These are phyloP conservation scores for Obelidium mucronatum DNA, from an alignment of 192 early-diverging fungal genomes.

Conservation along the genomic window DNA sequence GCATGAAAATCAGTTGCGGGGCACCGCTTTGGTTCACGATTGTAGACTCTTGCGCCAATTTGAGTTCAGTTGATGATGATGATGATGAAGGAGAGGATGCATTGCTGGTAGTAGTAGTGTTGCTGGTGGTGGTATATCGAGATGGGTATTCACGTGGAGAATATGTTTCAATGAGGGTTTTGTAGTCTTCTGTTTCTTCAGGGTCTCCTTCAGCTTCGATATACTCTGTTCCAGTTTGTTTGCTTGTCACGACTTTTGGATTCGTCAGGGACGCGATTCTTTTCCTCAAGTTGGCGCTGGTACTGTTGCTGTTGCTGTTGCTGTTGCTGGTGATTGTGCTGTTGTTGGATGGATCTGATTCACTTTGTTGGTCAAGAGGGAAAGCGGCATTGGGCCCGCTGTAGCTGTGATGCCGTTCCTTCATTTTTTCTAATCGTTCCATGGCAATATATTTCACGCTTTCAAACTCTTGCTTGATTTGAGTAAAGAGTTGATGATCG, in stretches of 20 bases:
- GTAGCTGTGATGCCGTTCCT: slow-evolving; percentile 36
- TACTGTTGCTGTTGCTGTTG: background rate
- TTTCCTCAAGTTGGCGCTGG: background rate
- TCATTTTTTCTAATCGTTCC: slow-evolving; percentile 52
- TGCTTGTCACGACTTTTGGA: background rate
- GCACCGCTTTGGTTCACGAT: background rate
- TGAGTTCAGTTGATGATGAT: too few relatives aligned
- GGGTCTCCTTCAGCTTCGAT: slow-evolving; percentile 18
- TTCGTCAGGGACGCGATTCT: background rate
- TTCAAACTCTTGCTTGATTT: slow-evolving; percentile 54
- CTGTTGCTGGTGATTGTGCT: slow-evolving; percentile 25
- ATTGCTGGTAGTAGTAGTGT: background rate
- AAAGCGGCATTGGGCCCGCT: too few relatives aligned
- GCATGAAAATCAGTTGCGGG: slow-evolving; percentile 62
- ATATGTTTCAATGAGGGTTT: background rate
- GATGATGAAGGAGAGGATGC: background rate
- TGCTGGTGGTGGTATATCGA: slow-evolving; percentile 1
- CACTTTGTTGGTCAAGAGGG: too few relatives aligned
- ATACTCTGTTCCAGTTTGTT: slow-evolving; percentile 10
- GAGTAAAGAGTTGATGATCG: slow-evolving; percentile 50
- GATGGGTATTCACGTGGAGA: slow-evolving; percentile 26
- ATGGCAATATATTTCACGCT: slow-evolving; percentile 47
- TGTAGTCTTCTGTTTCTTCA: slow-evolving; percentile 14
- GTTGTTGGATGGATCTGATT: too few relatives aligned
- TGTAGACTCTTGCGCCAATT: background rate